These are phyloP conservation scores for Podila epigama DNA, from an alignment of 192 early-diverging fungal species.

Conservation along the genomic window DNA sequence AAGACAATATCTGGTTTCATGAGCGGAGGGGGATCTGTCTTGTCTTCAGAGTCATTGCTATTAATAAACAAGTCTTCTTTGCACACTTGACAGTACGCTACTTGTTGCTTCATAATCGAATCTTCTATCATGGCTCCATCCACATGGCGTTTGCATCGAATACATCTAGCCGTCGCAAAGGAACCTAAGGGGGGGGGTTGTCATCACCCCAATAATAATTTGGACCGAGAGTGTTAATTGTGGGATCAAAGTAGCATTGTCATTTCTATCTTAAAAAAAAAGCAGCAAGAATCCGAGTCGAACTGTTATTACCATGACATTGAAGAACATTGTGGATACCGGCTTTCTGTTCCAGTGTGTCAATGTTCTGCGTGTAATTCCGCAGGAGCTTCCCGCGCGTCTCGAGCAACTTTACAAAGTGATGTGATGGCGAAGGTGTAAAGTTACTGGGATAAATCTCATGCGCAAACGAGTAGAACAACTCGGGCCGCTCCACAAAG, in stretches of 20 bases:
- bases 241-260: too few species aligned
- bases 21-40: slow-evolving; percentile 51
- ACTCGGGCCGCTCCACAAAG: slow-evolving; percentile 85
- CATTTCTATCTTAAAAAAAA: neutral
- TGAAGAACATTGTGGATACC: slow-evolving; percentile 85
- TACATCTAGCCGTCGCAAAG: slow-evolving; percentile 95
- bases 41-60: slow-evolving; percentile 51
- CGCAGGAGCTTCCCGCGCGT: slow-evolving; percentile 81
- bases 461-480: slow-evolving; percentile 95
- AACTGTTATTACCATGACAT: slow-evolving; percentile 88
- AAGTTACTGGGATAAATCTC: slow-evolving; percentile 93
- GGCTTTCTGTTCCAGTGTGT: slow-evolving; percentile 89
- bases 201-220: neutral
- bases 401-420: slow-evolving; percentile 90
- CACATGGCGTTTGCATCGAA: slow-evolving; percentile 82
- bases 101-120: slow-evolving; percentile 78
- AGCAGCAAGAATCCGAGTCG: neutral
- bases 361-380: slow-evolving; percentile 99
- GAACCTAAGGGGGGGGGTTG: slow-evolving; percentile 59
- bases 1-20: slow-evolving; percentile 99
- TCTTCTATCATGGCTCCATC: slow-evolving; percentile 81
- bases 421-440: slow-evolving; percentile 84
- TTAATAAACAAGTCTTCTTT: slow-evolving; percentile 48
- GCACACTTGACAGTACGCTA: slow-evolving; percentile 83
- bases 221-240: too few species aligned